Conservation (phyloP, 805 yeast species). For the Metschnikowia lunata region DNA sequence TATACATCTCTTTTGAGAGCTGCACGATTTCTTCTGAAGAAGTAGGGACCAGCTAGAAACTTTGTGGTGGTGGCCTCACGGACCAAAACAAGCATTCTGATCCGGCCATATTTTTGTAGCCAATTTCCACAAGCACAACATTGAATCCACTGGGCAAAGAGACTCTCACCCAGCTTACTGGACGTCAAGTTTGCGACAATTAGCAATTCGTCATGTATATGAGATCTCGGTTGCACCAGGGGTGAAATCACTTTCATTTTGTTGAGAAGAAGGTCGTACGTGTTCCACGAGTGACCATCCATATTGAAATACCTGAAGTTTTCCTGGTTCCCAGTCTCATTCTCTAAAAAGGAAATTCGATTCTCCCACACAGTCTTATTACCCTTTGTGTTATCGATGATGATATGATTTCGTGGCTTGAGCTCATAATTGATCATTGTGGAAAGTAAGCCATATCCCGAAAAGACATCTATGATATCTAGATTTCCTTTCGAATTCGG, state of each 20-base stretch:
- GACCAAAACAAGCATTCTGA: slow-evolving; percentile 68
- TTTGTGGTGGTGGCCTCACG: slow-evolving; percentile 54
- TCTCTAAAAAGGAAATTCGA: slow-evolving; percentile 21
- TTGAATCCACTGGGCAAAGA: slow-evolving; percentile 69
- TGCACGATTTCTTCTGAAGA: slow-evolving; percentile 52
- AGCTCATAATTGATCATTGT: slow-evolving; percentile 56
- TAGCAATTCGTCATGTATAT: slow-evolving; percentile 51
- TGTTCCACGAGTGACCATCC: slow-evolving; percentile 68
- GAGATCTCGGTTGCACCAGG: slow-evolving; percentile 24
- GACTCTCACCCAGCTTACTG: slow-evolving; percentile 53
- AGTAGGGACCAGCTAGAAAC: slow-evolving; percentile 53
- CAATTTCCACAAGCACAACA: slow-evolving; percentile 69
- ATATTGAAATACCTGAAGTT: slow-evolving; percentile 30
- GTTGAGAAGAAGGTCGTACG: slow-evolving; percentile 49
- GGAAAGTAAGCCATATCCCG: slow-evolving; percentile 59
- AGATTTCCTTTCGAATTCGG: slow-evolving; percentile 31
- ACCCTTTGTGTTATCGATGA: slow-evolving; percentile 50
- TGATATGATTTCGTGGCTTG: slow-evolving; percentile 58
- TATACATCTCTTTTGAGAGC: slow-evolving; percentile 62
- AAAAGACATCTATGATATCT: slow-evolving; percentile 55
- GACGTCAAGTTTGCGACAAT: slow-evolving; percentile 57
- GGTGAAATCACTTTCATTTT: slow-evolving; percentile 40
- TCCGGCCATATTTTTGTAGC: slow-evolving; percentile 67
- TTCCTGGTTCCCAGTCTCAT: slow-evolving; percentile 23
- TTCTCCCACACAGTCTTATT: slow-evolving; percentile 26